A percentile compares a stretch with the other conserved stretches of the same genome.
Evolutionary conservation across 352 stramenopile species (phyloP).

Genomic region (Blastocystis sp.): DNA sequence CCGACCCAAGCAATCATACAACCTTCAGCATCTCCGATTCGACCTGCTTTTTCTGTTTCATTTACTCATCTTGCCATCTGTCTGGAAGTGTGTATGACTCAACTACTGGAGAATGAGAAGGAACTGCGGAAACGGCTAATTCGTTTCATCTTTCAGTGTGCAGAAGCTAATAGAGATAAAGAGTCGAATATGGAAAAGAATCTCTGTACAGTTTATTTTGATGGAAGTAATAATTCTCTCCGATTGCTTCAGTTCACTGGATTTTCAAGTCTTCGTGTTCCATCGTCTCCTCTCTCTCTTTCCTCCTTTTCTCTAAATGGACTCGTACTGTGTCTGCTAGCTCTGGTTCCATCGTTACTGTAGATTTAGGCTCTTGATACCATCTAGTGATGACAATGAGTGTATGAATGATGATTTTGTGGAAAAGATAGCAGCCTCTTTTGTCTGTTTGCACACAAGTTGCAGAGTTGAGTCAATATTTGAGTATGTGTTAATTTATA

Average conservation of each 20-base stretch:
- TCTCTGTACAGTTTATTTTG: neutral
- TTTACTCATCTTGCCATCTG: neutral
- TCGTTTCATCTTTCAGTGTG: neutral
- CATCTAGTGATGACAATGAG: constrained; percentile 4
- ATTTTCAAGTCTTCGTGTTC: neutral
- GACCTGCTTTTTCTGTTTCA: neutral
- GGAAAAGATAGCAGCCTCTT: neutral
- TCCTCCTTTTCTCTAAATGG: neutral
- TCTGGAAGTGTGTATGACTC: neutral
- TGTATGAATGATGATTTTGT: neutral
- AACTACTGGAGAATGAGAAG: constrained; percentile 24
- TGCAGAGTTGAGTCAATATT: neutral
- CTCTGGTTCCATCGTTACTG: neutral
- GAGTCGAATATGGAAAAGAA: neutral
- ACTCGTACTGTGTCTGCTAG: neutral
- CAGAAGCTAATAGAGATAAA: neutral
- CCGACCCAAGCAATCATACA: neutral
- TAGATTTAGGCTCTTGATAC: neutral
- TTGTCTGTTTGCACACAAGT: neutral
- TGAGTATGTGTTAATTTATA: neutral
- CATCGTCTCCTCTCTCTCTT: neutral
- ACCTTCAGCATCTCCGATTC: neutral
- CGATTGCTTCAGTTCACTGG: neutral
- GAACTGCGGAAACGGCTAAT: neutral
- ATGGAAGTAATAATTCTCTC: neutral